Percentiles rank a stretch among this genome's conserved stretches.
phyloP scores from a whole-genome alignment of 176 grass and related monocot genomes.

The Tillandsia leiboldiana region DNA sequence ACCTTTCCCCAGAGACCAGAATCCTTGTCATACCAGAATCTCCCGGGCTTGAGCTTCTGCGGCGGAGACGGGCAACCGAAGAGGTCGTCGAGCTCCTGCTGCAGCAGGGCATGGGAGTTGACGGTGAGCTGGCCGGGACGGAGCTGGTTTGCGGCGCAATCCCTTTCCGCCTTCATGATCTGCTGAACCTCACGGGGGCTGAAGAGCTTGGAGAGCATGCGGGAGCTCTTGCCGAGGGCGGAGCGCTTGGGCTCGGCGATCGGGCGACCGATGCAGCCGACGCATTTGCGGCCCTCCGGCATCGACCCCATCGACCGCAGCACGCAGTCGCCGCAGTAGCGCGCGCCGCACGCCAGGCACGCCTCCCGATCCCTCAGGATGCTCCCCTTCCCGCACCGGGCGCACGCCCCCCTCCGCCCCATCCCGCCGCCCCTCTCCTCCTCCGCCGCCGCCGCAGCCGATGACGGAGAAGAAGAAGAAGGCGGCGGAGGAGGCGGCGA shows the following conservation, averaged over 20 bases:
- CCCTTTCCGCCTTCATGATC: constrained; percentile 26
- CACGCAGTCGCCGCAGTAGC: constrained; percentile 26
- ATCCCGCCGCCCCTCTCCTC: background rate
- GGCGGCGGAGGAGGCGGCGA: background rate
- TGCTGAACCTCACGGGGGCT: constrained; percentile 20
- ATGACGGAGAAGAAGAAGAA: background rate
- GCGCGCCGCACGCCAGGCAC: constrained; percentile 22
- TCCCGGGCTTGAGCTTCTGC: constrained; percentile 22
- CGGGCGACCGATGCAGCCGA: constrained; percentile 20
- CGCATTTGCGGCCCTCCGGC: constrained; percentile 26
- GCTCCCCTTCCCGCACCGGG: constrained; percentile 20
- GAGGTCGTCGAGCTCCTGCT: constrained; percentile 25
- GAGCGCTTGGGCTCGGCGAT: constrained; percentile 17
- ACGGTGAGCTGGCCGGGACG: constrained; percentile 17
- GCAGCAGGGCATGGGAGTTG: constrained; percentile 9
- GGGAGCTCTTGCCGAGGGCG: constrained; percentile 16
- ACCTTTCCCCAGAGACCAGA: constrained; percentile 29
- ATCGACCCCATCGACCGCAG: constrained; percentile 27
- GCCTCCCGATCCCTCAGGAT: constrained; percentile 23
- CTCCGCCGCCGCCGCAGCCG: background rate
- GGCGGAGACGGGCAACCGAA: constrained; percentile 19
- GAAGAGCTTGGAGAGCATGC: constrained; percentile 18
- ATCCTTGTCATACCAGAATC: constrained; percentile 30
- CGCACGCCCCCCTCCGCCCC: constrained; percentile 15
- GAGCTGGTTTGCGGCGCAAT: constrained; percentile 27